A percentile compares a stretch with the other conserved stretches of the same genome.
Evolutionary conservation across 2,329 filamentous ascomycete species (phyloP).

Genomic region (Microthyrium microscopicum): DNA sequence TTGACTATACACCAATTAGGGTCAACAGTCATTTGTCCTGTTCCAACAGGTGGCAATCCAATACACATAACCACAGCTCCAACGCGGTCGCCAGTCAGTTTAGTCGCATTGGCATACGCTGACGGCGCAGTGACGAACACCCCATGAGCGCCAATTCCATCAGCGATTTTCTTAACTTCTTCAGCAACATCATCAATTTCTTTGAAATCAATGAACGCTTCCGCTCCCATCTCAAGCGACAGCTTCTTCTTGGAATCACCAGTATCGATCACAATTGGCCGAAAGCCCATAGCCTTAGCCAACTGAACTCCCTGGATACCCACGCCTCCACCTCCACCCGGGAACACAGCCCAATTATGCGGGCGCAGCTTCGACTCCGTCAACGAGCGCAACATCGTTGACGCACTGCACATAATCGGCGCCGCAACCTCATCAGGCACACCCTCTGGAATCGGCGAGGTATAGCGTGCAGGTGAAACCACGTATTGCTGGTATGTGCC

Average conservation of each 20-base stretch:
- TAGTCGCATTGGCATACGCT: conserved; percentile 26
- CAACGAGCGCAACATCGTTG: conserved; percentile 41
- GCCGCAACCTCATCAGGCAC: conserved; percentile 36
- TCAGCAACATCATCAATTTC: conserved; percentile 17
- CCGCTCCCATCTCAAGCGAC: conserved; percentile 17
- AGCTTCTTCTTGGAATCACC: conserved; percentile 20
- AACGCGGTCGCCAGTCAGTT: conserved; percentile 29
- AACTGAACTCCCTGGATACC: conserved; percentile 40
- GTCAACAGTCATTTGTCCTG: conserved; percentile 5
- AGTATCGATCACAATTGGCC: conserved; percentile 20
- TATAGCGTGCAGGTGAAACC: conserved; percentile 36
- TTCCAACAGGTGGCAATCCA: conserved; percentile 23
- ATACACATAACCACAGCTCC: conserved; percentile 37
- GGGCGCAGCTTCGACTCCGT: conserved; percentile 32
- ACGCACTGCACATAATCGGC: conserved; percentile 39
- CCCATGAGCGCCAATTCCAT: conserved; percentile 21
- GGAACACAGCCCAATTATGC: conserved; percentile 38
- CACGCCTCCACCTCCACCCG: conserved; percentile 37
- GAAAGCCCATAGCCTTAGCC: conserved; percentile 22
- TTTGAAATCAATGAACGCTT: conserved; percentile 23
- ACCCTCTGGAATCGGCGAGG: conserved; percentile 37
- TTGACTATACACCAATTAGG: background rate
- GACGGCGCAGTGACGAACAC: conserved; percentile 24
- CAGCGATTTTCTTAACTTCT: conserved; percentile 18
- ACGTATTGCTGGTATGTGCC: conserved; percentile 45